Evolutionary conservation across 2,329 filamentous ascomycete genomes (phyloP), one percentile per base, ranked within the genome.

Genomic region (Penicillium janthinellum): DNA sequence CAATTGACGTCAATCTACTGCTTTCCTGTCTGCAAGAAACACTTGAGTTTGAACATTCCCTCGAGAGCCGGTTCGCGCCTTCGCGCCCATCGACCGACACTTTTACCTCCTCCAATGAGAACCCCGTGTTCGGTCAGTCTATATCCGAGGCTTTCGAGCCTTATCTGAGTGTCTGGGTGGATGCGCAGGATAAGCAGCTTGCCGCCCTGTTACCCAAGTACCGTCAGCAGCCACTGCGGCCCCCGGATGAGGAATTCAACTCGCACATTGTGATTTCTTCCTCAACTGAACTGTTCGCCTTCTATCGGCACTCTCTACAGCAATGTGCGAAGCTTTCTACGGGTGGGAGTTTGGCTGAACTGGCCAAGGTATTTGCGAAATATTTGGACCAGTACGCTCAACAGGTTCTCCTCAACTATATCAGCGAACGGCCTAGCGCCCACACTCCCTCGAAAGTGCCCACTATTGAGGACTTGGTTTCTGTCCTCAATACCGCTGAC

Each of bases 141-240:
- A 96, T 99, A 61, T 98, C 95, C 0, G 92, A 96, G 63, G 95
- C 95, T 0, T 99, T 99, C 71, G 95, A 98, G 77, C 95, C 95
- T 1, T 99, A 98, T 75, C 84, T 99, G 65, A 96, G 92, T 73
- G 81, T 99, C 4, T 99, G 95, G 95, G 92, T 99, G 1, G 94
- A 98, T 61, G 94, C 92, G 10, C 95, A 98, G 76, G 94, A 97
- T 76, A 94, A 88, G 68, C 89, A 96, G 69, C 82, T 98, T 59
- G 89, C 92, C 5, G 78, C 82, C 7, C 87, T 98, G 77, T 91
- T 99, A 64, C 92, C 92, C 0, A 92, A 88, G 73, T 98, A 98
- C 77, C 91, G 90, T 65, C 86, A 84, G 60, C 92, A 96, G 67
- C 90, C 92, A 0, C 83, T 96, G 2, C 84, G 92, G 42, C 87